phyloP scores from a whole-genome alignment of 1,139 yeast genomes.

The Arxiozyma slooffiae region DNA sequence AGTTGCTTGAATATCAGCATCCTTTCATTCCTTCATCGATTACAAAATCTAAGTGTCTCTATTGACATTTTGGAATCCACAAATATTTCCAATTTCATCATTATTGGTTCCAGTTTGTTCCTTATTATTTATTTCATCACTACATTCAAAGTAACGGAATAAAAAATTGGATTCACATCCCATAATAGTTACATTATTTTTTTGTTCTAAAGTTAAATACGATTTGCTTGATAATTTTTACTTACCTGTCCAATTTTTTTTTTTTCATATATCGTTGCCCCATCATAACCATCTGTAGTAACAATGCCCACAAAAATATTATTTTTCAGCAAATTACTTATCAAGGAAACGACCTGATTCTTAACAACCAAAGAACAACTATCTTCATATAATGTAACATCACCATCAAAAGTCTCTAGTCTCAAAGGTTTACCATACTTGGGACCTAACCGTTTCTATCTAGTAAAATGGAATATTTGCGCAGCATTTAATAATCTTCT shows the following conservation, averaged over 20 bases:
- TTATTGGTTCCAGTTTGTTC: constrained; percentile 23
- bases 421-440: constrained; percentile 34
- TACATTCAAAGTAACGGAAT: constrained; percentile 49
- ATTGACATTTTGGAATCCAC: constrained; percentile 49
- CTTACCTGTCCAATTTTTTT: constrained; percentile 64
- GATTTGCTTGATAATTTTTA: constrained; percentile 48
- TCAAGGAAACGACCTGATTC: constrained; percentile 51
- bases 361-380: constrained; percentile 57
- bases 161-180: constrained; percentile 93
- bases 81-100: constrained; percentile 1
- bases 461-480: constrained; percentile 56
- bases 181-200: constrained; percentile 66
- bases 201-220: constrained; percentile 43
- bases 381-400: constrained; percentile 89
- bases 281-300: constrained; percentile 95
- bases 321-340: constrained; percentile 49
- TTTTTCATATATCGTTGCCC: constrained; percentile 69
- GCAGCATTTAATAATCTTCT: constrained; percentile 75
- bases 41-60: constrained; percentile 68
- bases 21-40: constrained; percentile 59
- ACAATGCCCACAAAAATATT: constrained; percentile 78
- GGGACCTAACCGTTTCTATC: constrained; percentile 23
- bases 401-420: constrained; percentile 90
- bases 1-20: constrained; percentile 47
- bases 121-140: constrained; percentile 16